These are phyloP conservation scores for Ascochyta lentis DNA, from an alignment of 2,329 filamentous ascomycete genomes.

Conservation along the genomic window DNA sequence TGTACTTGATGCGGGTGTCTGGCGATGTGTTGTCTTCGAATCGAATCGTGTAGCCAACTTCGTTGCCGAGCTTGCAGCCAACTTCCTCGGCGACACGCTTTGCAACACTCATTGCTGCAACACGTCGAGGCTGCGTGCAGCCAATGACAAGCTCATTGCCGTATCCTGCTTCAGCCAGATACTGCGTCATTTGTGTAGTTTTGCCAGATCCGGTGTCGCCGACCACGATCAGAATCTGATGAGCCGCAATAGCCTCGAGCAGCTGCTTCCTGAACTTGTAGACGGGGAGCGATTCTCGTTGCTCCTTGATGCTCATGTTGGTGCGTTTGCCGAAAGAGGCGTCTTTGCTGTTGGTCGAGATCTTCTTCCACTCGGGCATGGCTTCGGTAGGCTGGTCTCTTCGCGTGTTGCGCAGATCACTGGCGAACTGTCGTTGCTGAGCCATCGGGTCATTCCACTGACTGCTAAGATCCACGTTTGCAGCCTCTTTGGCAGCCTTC, in stretches of 20 bases:
- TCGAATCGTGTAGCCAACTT: conserved; percentile 98
- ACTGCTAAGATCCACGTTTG: conserved; percentile 81
- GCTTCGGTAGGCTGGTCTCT: conserved; percentile 66
- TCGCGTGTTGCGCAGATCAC: conserved; percentile 76
- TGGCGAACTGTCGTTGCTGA: conserved; percentile 86
- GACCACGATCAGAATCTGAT: conserved; percentile 94
- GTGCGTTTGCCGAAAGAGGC: conserved; percentile 85
- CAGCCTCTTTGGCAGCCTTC: conserved; percentile 73
- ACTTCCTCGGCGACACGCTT: conserved; percentile 98
- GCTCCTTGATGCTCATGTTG: conserved; percentile 91
- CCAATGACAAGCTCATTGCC: conserved; percentile 88
- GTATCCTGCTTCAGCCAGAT: conserved; percentile 90
- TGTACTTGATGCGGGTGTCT: conserved; percentile 96
- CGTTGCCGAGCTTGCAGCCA: conserved; percentile 89
- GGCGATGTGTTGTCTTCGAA: conserved; percentile 93
- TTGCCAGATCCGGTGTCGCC: conserved; percentile 98
- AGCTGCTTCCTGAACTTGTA: conserved; percentile 87
- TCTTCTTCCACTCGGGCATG: conserved; percentile 92
- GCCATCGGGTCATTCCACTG: conserved; percentile 99
- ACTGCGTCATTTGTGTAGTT: conserved; percentile 95
- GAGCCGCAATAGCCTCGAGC: conserved; percentile 82
- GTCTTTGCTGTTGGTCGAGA: conserved; percentile 79
- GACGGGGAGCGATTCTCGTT: conserved; percentile 87
- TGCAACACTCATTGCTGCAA: conserved; percentile 97
- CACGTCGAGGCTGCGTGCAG: conserved; percentile 95